Base-by-base conservation (phyloP, 2,329 filamentous ascomycete genomes). In the Aureobasidium lini region DNA sequence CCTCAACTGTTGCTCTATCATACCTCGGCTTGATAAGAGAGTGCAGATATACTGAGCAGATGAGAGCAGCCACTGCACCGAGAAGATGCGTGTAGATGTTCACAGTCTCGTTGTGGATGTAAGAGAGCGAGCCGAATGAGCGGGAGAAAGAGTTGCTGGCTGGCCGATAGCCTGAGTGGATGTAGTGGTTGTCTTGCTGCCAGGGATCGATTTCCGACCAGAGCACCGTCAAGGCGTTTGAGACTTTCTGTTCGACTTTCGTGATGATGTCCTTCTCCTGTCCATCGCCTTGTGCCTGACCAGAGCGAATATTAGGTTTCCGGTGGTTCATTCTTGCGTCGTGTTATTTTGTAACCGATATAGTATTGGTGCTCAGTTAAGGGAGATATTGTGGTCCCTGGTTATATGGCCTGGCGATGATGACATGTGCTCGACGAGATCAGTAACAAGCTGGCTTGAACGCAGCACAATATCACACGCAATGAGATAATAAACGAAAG, bases 21-120 rank as follows among this genome's bases (percentile, higher is more conserved):
- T 92, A 93, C 8, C 89, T 82, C 39, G 87, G 83, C 11, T 77
- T 77, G 39, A 92, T 74, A 50, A 79, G 73, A 28, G 71, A 69
- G 71, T 86, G 83, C 11, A 91, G 73, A 52, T 81, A 75, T 11
- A 75, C 63, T 1, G 77, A 81, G 1, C 77, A 73, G 6, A 77
- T 67, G 3, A 83, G 68, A 60, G 88, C 85, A 37, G 81, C 65
- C 1, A 87, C 53, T 10, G 86, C 82, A 7, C 90, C 90, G 42
- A 90, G 67, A 11, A 89, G 77, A 70, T 90, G 87, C 3, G 84
- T 80, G 71, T 86, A 89, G 66, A 89, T 88, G 70, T 90, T 90
- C 49, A 89, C 81, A 6, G 82, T 81, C 69, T 86, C 83, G 69
- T 86, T 88, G 73, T 89, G 85, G 13, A 88, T 67, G 70, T 87